phyloP scores from a whole-genome alignment of 179 eudicot species.

The Beta macrorhiza region DNA sequence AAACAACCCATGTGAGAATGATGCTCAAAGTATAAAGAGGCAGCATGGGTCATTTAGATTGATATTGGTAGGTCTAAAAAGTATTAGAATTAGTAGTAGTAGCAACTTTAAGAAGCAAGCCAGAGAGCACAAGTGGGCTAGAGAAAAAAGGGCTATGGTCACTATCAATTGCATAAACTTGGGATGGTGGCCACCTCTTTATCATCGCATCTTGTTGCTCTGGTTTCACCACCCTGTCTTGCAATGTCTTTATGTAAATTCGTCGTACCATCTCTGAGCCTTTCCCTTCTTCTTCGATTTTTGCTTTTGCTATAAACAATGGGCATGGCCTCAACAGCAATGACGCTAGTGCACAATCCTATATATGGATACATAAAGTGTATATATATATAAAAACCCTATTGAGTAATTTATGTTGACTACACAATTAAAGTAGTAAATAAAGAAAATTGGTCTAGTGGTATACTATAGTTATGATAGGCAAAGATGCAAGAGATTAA shows the following conservation, averaged over 20 bases:
- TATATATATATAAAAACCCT: no score
- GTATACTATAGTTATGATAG: no score
- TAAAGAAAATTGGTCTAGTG: no score
- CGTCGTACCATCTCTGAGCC: slow-evolving; percentile 48
- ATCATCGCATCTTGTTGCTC: slow-evolving; percentile 78
- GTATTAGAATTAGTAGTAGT: slow-evolving; percentile 9
- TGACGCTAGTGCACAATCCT: slow-evolving; percentile 67
- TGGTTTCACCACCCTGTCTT: slow-evolving; percentile 56
- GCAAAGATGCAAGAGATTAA: no score
- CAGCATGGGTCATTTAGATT: not conserved
- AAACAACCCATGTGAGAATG: slow-evolving; percentile 20
- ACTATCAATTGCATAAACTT: slow-evolving; percentile 57
- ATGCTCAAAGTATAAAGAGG: not conserved
- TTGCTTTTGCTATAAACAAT: slow-evolving; percentile 36
- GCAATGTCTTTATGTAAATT: slow-evolving; percentile 57
- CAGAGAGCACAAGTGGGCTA: slow-evolving; percentile 53
- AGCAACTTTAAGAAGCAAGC: slow-evolving; percentile 56
- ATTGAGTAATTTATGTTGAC: no score
- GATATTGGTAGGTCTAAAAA: not conserved
- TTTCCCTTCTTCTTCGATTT: slow-evolving; percentile 33
- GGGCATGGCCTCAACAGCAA: slow-evolving; percentile 73
- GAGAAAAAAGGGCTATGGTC: slow-evolving; percentile 86
- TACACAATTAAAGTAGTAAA: no score
- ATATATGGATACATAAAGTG: not conserved
- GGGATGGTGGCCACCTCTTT: slow-evolving; percentile 60